Conservation (phyloP, 169 alveolate genomes). For the Babesia ovis region DNA sequence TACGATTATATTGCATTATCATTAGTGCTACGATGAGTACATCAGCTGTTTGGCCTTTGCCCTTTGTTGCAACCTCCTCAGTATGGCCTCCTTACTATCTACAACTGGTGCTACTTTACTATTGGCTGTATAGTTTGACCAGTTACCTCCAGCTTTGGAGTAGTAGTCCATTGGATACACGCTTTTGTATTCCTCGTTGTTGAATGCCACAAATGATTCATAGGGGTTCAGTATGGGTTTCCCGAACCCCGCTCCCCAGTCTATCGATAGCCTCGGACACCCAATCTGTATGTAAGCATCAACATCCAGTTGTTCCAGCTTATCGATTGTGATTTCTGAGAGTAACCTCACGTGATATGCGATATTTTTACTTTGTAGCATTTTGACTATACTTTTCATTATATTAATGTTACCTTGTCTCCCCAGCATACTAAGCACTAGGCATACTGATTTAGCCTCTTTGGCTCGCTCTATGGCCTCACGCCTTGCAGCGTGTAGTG, state of each 20-base stretch:
- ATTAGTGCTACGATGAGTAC: constrained; percentile 5
- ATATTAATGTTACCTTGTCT: constrained; percentile 82
- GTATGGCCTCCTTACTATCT: constrained; percentile 30
- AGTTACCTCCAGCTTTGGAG: constrained; percentile 84
- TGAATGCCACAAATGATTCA: constrained; percentile 95
- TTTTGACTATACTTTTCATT: constrained; percentile 53
- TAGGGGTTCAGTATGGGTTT: constrained; percentile 95
- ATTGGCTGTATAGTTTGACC: constrained; percentile 83
- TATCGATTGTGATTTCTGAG: constrained; percentile 76
- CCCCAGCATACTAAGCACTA: constrained; percentile 82
- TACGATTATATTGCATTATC: too few relatives aligned
- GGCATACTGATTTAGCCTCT: constrained; percentile 65
- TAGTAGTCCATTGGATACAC: constrained; percentile 90
- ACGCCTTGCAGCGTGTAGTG: constrained; percentile 86
- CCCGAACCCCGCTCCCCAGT: constrained; percentile 95
- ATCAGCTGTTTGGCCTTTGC: constrained; percentile 7
- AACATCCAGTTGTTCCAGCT: constrained; percentile 60
- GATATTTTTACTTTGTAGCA: constrained; percentile 47
- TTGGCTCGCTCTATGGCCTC: constrained; percentile 77
- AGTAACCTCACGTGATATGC: constrained; percentile 57
- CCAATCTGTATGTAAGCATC: constrained; percentile 88
- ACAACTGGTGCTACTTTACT: constrained; percentile 8
- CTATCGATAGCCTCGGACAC: constrained; percentile 98
- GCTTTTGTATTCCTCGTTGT: constrained; percentile 66
- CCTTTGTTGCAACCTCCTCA: constrained; percentile 15